These are phyloP conservation scores for Neophaeococcomyces aloes DNA, from an alignment of 2,329 filamentous ascomycete species.

Conservation along the genomic window DNA sequence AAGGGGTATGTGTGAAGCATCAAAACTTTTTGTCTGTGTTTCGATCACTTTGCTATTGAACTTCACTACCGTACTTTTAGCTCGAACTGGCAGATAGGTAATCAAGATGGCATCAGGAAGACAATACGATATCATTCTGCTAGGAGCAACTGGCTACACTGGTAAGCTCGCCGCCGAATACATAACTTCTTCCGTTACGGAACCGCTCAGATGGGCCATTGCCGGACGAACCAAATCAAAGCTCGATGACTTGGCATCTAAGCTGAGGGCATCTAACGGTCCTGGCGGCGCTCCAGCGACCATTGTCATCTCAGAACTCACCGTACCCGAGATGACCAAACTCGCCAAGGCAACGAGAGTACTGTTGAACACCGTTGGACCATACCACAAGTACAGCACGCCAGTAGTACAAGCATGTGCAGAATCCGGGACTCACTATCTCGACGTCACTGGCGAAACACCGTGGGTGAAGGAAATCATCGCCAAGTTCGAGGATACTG, in stretches of 20 bases:
- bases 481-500: slow-evolving; percentile 48
- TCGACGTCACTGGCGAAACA: slow-evolving; percentile 56
- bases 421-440: slow-evolving; percentile 54
- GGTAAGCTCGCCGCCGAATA: slow-evolving; percentile 67
- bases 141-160: slow-evolving; percentile 71
- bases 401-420: slow-evolving; percentile 56
- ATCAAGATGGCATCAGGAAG: slow-evolving; percentile 33
- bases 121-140: slow-evolving; percentile 55
- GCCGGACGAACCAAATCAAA: slow-evolving; percentile 73
- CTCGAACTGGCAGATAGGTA: neutral
- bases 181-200: slow-evolving; percentile 59
- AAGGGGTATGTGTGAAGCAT: slow-evolving; percentile 1
- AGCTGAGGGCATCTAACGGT: slow-evolving; percentile 55
- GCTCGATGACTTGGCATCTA: slow-evolving; percentile 56
- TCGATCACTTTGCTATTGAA: neutral
- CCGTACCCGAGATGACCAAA: slow-evolving; percentile 39
- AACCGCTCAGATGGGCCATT: slow-evolving; percentile 75
- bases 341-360: slow-evolving; percentile 48
- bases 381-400: slow-evolving; percentile 54
- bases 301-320: slow-evolving; percentile 27
- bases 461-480: slow-evolving; percentile 56
- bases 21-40: neutral
- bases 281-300: slow-evolving; percentile 62
- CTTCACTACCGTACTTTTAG: neutral
- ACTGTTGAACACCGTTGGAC: slow-evolving; percentile 51